Evolutionary conservation across 2,329 filamentous ascomycete species (phyloP), one percentile per base, ranked within the genome.

Genomic region (Tolypocladium capitatum): DNA sequence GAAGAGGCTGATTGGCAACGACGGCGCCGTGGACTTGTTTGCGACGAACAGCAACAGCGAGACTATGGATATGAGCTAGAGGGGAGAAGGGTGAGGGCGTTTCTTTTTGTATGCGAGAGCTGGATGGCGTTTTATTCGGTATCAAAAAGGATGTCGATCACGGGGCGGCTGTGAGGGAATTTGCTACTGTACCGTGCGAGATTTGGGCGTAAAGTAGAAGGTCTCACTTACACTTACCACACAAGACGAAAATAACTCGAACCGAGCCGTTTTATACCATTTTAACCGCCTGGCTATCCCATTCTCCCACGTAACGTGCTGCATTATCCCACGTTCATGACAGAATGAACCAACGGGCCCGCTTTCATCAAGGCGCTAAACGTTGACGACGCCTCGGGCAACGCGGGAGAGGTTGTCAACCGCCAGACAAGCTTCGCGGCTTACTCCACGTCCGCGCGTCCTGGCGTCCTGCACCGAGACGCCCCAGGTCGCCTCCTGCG

Each of bases 1-100:
- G 71, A 91, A 90, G 72, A 80, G 90, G 36, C 81, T 98, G 54
- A 96, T 98, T 63, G 87, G 89, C 52, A 83, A 95, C 52, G 80
- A 84, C 52, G 92, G 92, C 27, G 73, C 71, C 24, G 91, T 95
- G 28, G 85, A 82, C 51, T 81, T 97, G 59, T 63, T 74, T 16
- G 68, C 71, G 20, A 61, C 72, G 48, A 51, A 56, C 38, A 56
- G 60, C 40, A 48, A 53, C 27, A 81, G 76, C 30, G 69, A 71
- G 56, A 65, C 58, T 55, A 72, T 72, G 69, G 69, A 72, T 54
- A 57, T 70, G 47, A 71, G 66, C 61, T 72, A 61, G 61, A 57
- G 45, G 24, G n/a, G 18, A 34, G 43, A 46, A 20, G n/a, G 40
- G 13, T 6, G 10, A 20, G 43, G 11, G 21, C 13, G 20, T 43